These are phyloP conservation scores for Pulveroboletus frians DNA, from an alignment of 768 basidiomycete genomes.

Conservation along the genomic window DNA sequence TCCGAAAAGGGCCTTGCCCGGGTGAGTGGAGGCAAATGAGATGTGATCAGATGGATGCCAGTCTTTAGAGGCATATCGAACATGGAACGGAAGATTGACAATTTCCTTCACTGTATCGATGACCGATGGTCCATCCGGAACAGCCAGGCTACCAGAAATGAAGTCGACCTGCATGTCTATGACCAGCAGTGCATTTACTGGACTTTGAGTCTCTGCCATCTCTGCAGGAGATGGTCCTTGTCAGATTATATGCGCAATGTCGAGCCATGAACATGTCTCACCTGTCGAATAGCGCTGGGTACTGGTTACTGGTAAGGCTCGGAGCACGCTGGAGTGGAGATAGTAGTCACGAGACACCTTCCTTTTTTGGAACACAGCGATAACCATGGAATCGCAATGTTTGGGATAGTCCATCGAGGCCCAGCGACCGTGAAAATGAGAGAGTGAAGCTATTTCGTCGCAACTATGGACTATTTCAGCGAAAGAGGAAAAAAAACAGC, in stretches of 20 bases:
- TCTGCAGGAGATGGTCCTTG: slow-evolving; percentile 1
- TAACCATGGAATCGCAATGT: too few species aligned
- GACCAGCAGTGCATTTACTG: slow-evolving; percentile 51
- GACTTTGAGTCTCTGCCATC: slow-evolving; percentile 10
- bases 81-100: slow-evolving; percentile 49
- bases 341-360: neutral
- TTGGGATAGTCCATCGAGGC: neutral
- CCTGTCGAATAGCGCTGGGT: neutral
- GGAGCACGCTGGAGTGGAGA: too few species aligned
- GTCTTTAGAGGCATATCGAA: slow-evolving; percentile 52
- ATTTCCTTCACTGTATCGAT: slow-evolving; percentile 54
- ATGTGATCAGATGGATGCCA: slow-evolving; percentile 60
- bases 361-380: neutral
- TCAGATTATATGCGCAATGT: neutral
- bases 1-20: slow-evolving; percentile 33
- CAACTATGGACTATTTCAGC: neutral
- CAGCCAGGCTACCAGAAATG: slow-evolving; percentile 67
- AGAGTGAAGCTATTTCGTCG: neutral
- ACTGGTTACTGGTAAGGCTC: too few species aligned
- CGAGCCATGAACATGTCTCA: neutral
- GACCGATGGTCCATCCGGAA: slow-evolving; percentile 54
- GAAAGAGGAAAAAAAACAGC: neutral
- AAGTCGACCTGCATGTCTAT: slow-evolving; percentile 87
- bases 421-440: slow-evolving; percentile 1
- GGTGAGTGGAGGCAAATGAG: slow-evolving; percentile 60